A percentile compares a stretch with the other conserved stretches of the same genome.
phyloP scores from a whole-genome alignment of 805 yeast genomes.

The Yamadazyma paraphyllophila region DNA sequence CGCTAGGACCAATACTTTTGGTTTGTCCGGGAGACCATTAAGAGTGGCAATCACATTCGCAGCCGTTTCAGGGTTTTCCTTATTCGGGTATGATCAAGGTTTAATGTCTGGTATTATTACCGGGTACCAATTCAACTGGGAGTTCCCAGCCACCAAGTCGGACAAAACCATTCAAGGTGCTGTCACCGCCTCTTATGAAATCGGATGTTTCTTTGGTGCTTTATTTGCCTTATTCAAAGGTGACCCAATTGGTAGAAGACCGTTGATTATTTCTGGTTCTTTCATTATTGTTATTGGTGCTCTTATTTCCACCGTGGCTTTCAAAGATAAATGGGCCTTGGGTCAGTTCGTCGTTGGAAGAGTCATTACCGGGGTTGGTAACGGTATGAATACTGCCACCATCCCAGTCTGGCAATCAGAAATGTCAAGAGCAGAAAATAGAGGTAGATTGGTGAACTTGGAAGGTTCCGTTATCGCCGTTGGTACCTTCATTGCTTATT shows the following conservation, averaged over 20 bases:
- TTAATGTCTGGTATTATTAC: conserved; percentile 43
- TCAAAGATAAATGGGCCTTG: conserved; percentile 45
- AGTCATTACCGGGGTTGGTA: conserved; percentile 46
- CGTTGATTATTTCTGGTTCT: conserved; percentile 35
- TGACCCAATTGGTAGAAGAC: conserved; percentile 42
- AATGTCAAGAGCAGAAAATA: conserved; percentile 41
- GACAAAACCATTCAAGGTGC: conserved; percentile 57
- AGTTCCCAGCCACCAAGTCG: conserved; percentile 33
- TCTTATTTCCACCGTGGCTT: conserved; percentile 33
- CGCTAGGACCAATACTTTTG: conserved; percentile 49
- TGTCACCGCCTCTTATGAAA: conserved; percentile 61
- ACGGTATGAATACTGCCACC: conserved; percentile 41
- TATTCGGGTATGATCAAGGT: conserved; percentile 39
- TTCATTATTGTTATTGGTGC: conserved; percentile 40
- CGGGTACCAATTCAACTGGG: conserved; percentile 34
- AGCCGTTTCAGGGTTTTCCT: conserved; percentile 28
- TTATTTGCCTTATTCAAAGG: conserved; percentile 37
- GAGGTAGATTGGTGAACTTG: conserved; percentile 38
- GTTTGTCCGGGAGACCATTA: conserved; percentile 52
- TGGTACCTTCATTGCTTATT: conserved; percentile 66
- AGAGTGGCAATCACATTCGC: conserved; percentile 21
- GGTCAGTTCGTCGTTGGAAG: conserved; percentile 70
- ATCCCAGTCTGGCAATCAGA: conserved; percentile 48
- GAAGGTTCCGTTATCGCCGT: conserved; percentile 59
- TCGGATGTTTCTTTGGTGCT: conserved; percentile 56